These are phyloP conservation scores for Yamadazyma sp. DNA, from an alignment of 805 yeast species.

Conservation along the genomic window DNA sequence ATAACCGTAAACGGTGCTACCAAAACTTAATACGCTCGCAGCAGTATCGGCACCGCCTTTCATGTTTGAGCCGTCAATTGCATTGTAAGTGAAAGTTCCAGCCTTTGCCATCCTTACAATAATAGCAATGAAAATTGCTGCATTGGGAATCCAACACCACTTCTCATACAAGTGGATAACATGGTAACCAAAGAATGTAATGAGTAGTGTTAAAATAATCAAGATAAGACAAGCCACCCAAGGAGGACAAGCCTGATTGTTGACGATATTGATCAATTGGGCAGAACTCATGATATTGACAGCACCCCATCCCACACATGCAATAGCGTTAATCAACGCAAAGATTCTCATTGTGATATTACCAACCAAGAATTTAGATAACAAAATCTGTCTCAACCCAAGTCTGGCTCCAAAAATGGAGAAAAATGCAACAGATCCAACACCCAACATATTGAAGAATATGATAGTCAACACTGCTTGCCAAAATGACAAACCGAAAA, in stretches of 20 bases:
- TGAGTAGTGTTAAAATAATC: constrained; percentile 62
- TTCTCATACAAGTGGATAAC: constrained; percentile 81
- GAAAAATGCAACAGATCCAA: constrained; percentile 76
- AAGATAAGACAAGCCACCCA: constrained; percentile 88
- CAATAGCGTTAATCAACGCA: constrained; percentile 72
- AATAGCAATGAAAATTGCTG: constrained; percentile 69
- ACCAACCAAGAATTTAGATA: constrained; percentile 78
- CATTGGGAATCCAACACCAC: constrained; percentile 85
- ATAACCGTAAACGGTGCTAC: constrained; percentile 81
- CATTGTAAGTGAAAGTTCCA: constrained; percentile 50
- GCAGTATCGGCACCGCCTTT: constrained; percentile 65
- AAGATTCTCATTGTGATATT: constrained; percentile 72
- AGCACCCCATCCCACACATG: constrained; percentile 96
- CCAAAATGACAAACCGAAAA: constrained; percentile 71
- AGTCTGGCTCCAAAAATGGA: constrained; percentile 80
- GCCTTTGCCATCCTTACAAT: constrained; percentile 73
- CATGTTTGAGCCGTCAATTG: constrained; percentile 25
- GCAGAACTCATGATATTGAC: constrained; percentile 90
- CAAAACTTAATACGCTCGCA: constrained; percentile 75
- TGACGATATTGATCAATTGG: constrained; percentile 75
- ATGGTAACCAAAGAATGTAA: constrained; percentile 82
- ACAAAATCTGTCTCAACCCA: constrained; percentile 85
- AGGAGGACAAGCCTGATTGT: constrained; percentile 67
- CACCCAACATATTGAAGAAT: constrained; percentile 74
- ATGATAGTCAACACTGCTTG: constrained; percentile 64